Evolutionary conservation across 768 basidiomycete species (phyloP), one percentile per base, ranked within the genome.

Genomic region (Kwoniella sp.): DNA sequence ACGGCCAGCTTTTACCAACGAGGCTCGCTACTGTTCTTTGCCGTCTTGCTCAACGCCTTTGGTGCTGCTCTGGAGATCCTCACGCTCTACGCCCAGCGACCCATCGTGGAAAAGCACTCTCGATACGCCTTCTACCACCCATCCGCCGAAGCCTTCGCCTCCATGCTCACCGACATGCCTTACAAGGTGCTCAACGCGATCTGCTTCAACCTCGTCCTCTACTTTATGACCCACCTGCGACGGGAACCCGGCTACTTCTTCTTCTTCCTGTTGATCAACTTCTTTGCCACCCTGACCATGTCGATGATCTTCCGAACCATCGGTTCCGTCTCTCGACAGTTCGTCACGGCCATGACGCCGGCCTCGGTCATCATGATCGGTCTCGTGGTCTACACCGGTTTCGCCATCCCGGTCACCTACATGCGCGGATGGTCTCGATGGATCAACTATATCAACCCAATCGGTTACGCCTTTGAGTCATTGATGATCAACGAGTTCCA

Each of bases 401-500:
- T 71, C 55, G 65, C 63, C 38, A 69, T 76, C 43, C 73, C 73
- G 4, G 59, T 68, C 10, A 66, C 61, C 7, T 67, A 69, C 28
- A 76, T 77, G 76, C 56, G 65, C 14, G 71, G 70, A 37, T 76
- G 75, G 75, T 65, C 71, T 28, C 65, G 74, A 44, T 76, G 73
- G 87, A 80, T 76, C 46, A 63, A 65, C 28, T 89, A 89, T 71
- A 67, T 89, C 54, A 84, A 91, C 63, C 89, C 89, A 0, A 73
- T 90, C 44, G 62, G 32, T 1, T 89, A 87, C 75, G 83, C 82
- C 0, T 90, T 86, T 80, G 81, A 85, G 59, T 83, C 82, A 2
- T 77, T 80, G 31, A 86, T 92, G 83, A 83, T 86, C 73, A 91
- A 91, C 70, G 89, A 93, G 70, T 89, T 90, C 73, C 81, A 78